Base-by-base conservation (phyloP, 2,329 filamentous ascomycete genomes). In the Penicillium olsonii region DNA sequence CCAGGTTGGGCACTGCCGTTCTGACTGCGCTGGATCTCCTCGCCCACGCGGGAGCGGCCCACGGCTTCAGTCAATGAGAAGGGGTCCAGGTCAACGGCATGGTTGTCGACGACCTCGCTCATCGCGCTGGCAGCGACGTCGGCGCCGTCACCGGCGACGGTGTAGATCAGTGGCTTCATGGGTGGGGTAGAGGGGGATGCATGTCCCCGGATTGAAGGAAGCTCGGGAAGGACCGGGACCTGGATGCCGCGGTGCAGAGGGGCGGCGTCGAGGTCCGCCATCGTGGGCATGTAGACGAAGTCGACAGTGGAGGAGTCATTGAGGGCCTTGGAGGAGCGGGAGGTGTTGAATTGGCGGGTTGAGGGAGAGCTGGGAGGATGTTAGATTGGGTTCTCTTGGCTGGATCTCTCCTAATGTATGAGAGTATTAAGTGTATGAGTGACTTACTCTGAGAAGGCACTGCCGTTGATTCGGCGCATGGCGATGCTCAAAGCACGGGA, bases 241-340 rank as follows among this genome's bases (percentile, higher is more conserved):
- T 75, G 74, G 10, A 76, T 64, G 29, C 69, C 63, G 5, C 72
- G 63, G 22, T 66, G 62, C 38, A 66, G 55, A 24, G 67, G 50
- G 12, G 64, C 53, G 12, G 64, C 57, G 42, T 78, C 73, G 26
- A 76, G 67, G 42, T 72, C 65, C 22, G 77, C 71, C 57, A 77
- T 72, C 47, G 74, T 73, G 29, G 83, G 83, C 57, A 85, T 73
- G 71, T 79, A 84, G 59, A 78, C 78, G 62, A 85, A 84, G 72
- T 86, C 83, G 52, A 86, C 81, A 35, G 82, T 83, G 34, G 81
- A 84, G 51, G 68, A 72, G 69, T 85, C 83, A 45, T 79, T 76
- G 54, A 80, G 74, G 22, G 79, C 70, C 65, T 84, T 84, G 45
- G 77, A 70, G 52, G 75, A 68, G 53, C 80, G 79, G 54, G 78